Percentiles rank a stretch among this genome's conserved stretches.
Conservation (phyloP, 306 rosid species). For the Malus sieversii region DNA sequence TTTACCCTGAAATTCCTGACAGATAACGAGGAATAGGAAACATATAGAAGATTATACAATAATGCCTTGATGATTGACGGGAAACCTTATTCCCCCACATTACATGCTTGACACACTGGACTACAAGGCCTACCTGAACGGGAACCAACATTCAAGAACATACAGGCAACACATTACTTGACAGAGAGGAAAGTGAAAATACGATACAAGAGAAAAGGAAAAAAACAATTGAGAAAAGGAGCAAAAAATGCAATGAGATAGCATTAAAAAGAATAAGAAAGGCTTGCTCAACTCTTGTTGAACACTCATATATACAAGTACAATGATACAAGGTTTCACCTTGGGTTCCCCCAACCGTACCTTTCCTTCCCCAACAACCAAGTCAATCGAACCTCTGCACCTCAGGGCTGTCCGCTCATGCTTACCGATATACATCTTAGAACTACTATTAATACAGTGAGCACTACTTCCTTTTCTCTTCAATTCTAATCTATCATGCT, state of each 20-base stretch:
- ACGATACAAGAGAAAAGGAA: not conserved
- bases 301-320: slow-evolving; percentile 33
- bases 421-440: slow-evolving; percentile 30
- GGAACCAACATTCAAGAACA: not conserved
- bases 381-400: slow-evolving; percentile 47
- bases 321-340: slow-evolving; percentile 30
- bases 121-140: not conserved
- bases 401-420: slow-evolving; percentile 33
- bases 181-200: slow-evolving; percentile 5
- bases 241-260: slow-evolving; percentile 14
- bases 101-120: not conserved
- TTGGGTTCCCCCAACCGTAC: slow-evolving; percentile 47
- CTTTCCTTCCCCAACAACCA: slow-evolving; percentile 49
- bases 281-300: slow-evolving; percentile 24
- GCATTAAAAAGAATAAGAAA: slow-evolving; percentile 16
- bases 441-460: slow-evolving; percentile 24
- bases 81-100: not conserved
- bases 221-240: not conserved
- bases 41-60: not conserved
- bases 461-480: slow-evolving; percentile 23
- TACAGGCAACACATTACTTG: not conserved
- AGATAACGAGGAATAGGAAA: not conserved
- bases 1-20: not conserved
- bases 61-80: not conserved
- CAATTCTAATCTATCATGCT: slow-evolving; percentile 20